Evolutionary conservation across 805 yeast species (phyloP).

Genomic region (Cyberlindnera euphorbiiphila): DNA sequence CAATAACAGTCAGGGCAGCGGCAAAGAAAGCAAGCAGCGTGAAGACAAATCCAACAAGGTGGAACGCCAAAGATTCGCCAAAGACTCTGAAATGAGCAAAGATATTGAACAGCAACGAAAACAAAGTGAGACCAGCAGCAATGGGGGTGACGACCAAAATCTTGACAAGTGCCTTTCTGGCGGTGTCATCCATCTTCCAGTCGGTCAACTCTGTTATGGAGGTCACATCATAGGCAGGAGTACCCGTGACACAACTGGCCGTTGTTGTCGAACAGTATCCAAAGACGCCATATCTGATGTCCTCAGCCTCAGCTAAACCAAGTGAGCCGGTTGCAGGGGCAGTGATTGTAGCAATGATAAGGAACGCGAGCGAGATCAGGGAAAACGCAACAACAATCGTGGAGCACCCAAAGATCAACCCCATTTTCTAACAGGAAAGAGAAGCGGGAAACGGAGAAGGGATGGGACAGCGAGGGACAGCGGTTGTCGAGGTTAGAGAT

Average conservation of each 20-base stretch:
- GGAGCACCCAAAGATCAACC: constrained; percentile 37
- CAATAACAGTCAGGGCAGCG: constrained; percentile 51
- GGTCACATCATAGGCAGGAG: constrained; percentile 38
- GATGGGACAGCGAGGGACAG: too few relatives aligned
- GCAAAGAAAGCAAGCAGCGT: constrained; percentile 48
- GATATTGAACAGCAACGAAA: constrained; percentile 37
- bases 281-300: constrained; percentile 55
- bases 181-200: constrained; percentile 46
- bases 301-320: constrained; percentile 43
- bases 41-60: constrained; percentile 42
- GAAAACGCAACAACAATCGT: constrained; percentile 43
- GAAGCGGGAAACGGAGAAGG: too few relatives aligned
- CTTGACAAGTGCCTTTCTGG: constrained; percentile 50
- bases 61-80: constrained; percentile 27
- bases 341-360: constrained; percentile 57
- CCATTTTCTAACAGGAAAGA: too few relatives aligned
- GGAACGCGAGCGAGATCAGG: constrained; percentile 54
- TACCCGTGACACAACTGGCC: constrained; percentile 40
- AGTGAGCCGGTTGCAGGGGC: constrained; percentile 53
- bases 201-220: constrained; percentile 29
- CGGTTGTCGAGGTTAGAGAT: too few relatives aligned
- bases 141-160: constrained; percentile 60
- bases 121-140: constrained; percentile 58
- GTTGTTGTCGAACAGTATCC: constrained; percentile 49
- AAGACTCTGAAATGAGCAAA: constrained; percentile 31